Evolutionary conservation across 2,329 filamentous ascomycete species (phyloP).

Genomic region (Eutypella sp.): DNA sequence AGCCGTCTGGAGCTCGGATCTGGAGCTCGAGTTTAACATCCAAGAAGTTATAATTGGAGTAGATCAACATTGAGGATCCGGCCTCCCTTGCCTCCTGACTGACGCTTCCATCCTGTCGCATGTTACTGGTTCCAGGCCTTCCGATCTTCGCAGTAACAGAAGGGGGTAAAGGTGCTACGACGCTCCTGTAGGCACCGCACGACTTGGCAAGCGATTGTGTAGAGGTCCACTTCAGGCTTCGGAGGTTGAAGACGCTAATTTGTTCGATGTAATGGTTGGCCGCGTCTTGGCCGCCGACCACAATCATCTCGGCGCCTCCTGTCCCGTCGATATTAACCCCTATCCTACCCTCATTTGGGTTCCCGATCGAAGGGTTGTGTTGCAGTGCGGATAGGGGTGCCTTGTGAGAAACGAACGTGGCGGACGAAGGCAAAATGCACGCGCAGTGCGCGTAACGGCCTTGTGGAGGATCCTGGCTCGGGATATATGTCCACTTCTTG

Average conservation of each 20-base stretch:
- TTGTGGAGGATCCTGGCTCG: constrained; percentile 76
- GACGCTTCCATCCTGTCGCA: constrained; percentile 40
- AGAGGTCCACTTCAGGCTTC: constrained; percentile 92
- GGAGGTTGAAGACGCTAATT: constrained; percentile 94
- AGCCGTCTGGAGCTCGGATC: constrained; percentile 77
- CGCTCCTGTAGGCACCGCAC: constrained; percentile 93
- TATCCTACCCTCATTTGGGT: constrained; percentile 81
- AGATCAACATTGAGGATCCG: constrained; percentile 82
- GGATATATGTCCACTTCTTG: constrained; percentile 78
- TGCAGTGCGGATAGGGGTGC: constrained; percentile 83
- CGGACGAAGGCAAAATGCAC: constrained; percentile 82
- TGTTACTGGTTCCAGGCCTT: constrained; percentile 42
- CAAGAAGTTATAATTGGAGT: constrained; percentile 98
- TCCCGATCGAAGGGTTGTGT: constrained; percentile 78
- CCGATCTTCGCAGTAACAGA: constrained; percentile 63
- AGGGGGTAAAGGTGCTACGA: constrained; percentile 77
- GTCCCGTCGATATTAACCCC: constrained; percentile 85
- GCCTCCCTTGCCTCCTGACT: constrained; percentile 52
- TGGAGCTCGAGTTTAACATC: constrained; percentile 96
- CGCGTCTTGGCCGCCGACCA: constrained; percentile 93
- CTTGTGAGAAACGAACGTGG: constrained; percentile 77
- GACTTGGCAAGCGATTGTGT: constrained; percentile 83
- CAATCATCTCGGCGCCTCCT: constrained; percentile 93
- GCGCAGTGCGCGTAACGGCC: constrained; percentile 96
- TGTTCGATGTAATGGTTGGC: constrained; percentile 99